Conservation (phyloP, 257 asterid genomes). For the Salvia splendens region DNA sequence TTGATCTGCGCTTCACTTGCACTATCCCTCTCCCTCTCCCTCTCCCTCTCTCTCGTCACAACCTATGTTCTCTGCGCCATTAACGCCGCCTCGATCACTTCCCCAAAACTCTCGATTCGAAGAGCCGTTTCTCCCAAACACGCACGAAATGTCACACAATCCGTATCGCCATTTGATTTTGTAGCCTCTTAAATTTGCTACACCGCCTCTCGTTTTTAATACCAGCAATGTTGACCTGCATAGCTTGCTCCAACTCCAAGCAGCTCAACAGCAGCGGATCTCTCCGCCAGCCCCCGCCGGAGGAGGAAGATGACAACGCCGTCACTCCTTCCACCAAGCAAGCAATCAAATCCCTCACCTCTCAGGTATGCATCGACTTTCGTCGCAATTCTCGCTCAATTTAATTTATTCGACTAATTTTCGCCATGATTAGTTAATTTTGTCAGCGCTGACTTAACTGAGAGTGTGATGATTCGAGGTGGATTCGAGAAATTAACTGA, state of each 20-base stretch:
- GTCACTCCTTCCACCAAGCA: slow-evolving; percentile 64
- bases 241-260: slow-evolving; percentile 90
- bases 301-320: slow-evolving; percentile 50
- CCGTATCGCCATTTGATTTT: neutral
- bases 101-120: slow-evolving; percentile 30
- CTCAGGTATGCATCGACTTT: slow-evolving; percentile 52
- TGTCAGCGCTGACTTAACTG: neutral
- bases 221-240: slow-evolving; percentile 75
- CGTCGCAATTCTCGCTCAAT: neutral
- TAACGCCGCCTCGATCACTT: slow-evolving; percentile 45
- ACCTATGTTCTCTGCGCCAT: slow-evolving; percentile 38
- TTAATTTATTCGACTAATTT: neutral
- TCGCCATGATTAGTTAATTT: neutral
- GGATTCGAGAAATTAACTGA: neutral
- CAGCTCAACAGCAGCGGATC: slow-evolving; percentile 65
- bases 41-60: slow-evolving; percentile 36
- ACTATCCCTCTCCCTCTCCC: neutral
- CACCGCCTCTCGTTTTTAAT: neutral
- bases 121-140: slow-evolving; percentile 28
- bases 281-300: slow-evolving; percentile 62
- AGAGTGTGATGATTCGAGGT: neutral
- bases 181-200: slow-evolving; percentile 4
- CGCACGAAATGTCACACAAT: slow-evolving; percentile 12
- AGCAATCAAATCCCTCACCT: slow-evolving; percentile 71
- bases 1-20: slow-evolving; percentile 35